Evolutionary conservation across 192 early-diverging fungal genomes (phyloP).

Genomic region (Obelidium mucronatum): DNA sequence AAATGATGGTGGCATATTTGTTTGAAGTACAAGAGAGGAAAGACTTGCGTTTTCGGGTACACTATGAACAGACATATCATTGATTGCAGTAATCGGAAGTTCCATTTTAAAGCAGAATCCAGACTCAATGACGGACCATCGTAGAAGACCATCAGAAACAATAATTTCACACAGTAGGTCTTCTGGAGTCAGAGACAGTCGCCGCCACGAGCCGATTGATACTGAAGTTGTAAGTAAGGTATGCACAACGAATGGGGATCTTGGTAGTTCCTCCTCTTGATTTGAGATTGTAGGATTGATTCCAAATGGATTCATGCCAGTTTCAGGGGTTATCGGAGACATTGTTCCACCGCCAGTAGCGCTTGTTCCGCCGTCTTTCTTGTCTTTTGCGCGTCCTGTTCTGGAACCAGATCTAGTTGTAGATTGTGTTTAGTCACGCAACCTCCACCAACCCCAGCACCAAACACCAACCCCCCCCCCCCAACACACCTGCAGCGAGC

Average conservation of each 20-base stretch:
- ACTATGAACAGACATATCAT: conserved; percentile 15
- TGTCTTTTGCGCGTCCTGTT: conserved; percentile 71
- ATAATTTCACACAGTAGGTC: conserved; percentile 27
- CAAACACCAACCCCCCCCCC: too few relatives aligned
- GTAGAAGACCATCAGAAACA: background rate
- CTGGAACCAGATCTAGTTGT: conserved; percentile 2
- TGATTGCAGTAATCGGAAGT: conserved; percentile 23
- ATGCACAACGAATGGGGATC: background rate
- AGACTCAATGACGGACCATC: conserved; percentile 36
- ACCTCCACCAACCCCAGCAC: conserved; percentile 28
- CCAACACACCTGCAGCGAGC: conserved; percentile 92
- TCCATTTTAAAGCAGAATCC: conserved; percentile 34
- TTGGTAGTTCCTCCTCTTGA: too few relatives aligned
- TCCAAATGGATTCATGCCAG: background rate
- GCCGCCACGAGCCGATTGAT: conserved; percentile 33
- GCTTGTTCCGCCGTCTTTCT: conserved; percentile 35
- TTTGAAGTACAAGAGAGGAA: conserved; percentile 24
- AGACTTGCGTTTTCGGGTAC: conserved; percentile 20
- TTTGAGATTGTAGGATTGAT: background rate
- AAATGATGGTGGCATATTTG: conserved; percentile 17
- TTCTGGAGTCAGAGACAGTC: conserved; percentile 18
- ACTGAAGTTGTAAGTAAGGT: conserved; percentile 15
- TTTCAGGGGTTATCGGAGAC: background rate
- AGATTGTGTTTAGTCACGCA: background rate
- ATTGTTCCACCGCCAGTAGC: background rate